Percentiles rank a stretch among this genome's conserved stretches.
Conservation (phyloP, 306 rosid genomes). For the peach (Prunus persica) region Prunus_persica_NCBIv2 NC_034015.1:16136001-16136500, state of each 20-base stretch:
- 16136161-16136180: neutral
- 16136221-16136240: too few relatives aligned
- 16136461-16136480: slow-evolving; percentile 2
- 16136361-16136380: neutral
- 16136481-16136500: neutral
- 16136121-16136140: neutral
- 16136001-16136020: neutral
- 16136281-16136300: too few relatives aligned
- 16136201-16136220: neutral
- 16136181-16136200: neutral
- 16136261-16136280: too few relatives aligned
- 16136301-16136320: neutral
- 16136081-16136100: neutral
- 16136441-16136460: neutral
- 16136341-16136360: neutral
- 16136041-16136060: neutral
- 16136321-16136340: slow-evolving; percentile 12
- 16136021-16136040: neutral
- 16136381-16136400: neutral
- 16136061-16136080: neutral
- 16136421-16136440: neutral
- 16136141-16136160: too few relatives aligned
- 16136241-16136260: too few relatives aligned
- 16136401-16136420: neutral
- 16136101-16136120: neutral